These are phyloP conservation scores for Talaromyces sp. DNA, from an alignment of 2,329 filamentous ascomycete species.

Conservation along the genomic window DNA sequence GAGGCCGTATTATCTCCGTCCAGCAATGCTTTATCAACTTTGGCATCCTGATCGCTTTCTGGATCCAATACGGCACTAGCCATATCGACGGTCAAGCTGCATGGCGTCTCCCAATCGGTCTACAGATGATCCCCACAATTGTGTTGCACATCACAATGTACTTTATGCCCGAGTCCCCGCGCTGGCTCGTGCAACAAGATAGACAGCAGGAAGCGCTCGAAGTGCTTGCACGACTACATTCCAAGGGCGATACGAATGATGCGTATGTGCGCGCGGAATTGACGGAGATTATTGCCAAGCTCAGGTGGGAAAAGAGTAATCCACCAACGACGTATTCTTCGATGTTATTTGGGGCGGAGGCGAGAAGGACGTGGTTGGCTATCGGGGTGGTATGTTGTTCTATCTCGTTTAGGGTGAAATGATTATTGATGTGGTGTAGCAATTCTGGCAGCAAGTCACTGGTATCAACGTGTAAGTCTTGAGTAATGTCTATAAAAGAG, in stretches of 20 bases:
- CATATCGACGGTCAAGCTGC: constrained; percentile 22
- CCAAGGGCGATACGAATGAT: constrained; percentile 23
- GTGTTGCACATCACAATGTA: constrained; percentile 35
- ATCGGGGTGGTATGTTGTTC: constrained; percentile 24
- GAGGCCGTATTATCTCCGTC: constrained; percentile 24
- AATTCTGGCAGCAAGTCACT: constrained; percentile 26
- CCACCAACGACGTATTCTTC: constrained; percentile 20
- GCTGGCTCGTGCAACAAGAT: constrained; percentile 16
- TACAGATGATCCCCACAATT: constrained; percentile 45
- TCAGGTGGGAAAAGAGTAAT: constrained; percentile 19
- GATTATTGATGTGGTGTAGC: constrained; percentile 9
- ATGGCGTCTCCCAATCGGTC: constrained; percentile 42
- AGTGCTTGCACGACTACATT: constrained; percentile 12
- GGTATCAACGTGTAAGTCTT: constrained; percentile 23
- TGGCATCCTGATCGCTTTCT: constrained; percentile 27
- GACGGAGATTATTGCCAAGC: constrained; percentile 16
- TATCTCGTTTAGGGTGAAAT: neutral
- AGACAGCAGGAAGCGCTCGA: constrained; percentile 18
- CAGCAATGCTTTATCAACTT: constrained; percentile 28
- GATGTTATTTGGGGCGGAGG: constrained; percentile 21
- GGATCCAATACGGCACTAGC: constrained; percentile 17
- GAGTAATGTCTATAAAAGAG: neutral
- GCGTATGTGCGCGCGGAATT: constrained; percentile 20
- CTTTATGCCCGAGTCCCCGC: constrained; percentile 15
- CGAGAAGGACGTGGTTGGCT: constrained; percentile 23